Base-by-base conservation (phyloP, 352 stramenopile genomes). In the Pythium phragmiticola region DNA sequence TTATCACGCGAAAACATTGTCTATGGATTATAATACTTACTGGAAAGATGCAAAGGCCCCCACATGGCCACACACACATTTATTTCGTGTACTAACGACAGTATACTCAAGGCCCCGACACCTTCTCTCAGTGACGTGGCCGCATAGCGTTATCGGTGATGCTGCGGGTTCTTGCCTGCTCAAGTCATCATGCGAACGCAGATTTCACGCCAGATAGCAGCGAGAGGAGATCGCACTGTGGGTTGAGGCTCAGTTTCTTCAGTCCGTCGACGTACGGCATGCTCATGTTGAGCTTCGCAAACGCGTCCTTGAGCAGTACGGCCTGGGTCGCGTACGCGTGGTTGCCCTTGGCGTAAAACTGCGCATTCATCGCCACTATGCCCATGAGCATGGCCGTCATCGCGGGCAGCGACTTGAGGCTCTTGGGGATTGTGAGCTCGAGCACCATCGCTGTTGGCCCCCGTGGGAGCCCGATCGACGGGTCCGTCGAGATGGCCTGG, bases 281-380 rank as follows among this genome's bases (percentile, higher is more conserved):
- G 57, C 59, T 76, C 51, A 78, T 74, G 52, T 76, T 74, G 47
- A 78, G 60, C 4, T 57, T 17, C 34, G 55, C 37, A 12, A 78
- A 45, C 4, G 69, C 69, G 14, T 65, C 57, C 21, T 60, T 34
- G 34, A 78, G 49, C 14, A 74, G 37, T 8, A 23, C 39, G 11
- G 66, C 59, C 33, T 66, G 17, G 6, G 69, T 73, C 34, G 65
- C 52, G 52, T 66, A 63, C 49, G 64, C 45, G 49, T 73, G 69
- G 36, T 72, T 41, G 34, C 63, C 70, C 23, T 55, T 73, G 23
- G 68, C 65, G 55, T 70, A 56, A 54, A 73, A 70, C 60, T 66
- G 34, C 0, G 58, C 58, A 16, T 65, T 48, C 47, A 43, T 30
- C 14, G 45, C 50, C 13, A 60, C 30, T 21, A 66, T 46, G 12